Percentiles rank a stretch among this genome's conserved stretches.
Conservation (phyloP, 2,329 filamentous ascomycete genomes). For the Ophiostoma sp. region DNA sequence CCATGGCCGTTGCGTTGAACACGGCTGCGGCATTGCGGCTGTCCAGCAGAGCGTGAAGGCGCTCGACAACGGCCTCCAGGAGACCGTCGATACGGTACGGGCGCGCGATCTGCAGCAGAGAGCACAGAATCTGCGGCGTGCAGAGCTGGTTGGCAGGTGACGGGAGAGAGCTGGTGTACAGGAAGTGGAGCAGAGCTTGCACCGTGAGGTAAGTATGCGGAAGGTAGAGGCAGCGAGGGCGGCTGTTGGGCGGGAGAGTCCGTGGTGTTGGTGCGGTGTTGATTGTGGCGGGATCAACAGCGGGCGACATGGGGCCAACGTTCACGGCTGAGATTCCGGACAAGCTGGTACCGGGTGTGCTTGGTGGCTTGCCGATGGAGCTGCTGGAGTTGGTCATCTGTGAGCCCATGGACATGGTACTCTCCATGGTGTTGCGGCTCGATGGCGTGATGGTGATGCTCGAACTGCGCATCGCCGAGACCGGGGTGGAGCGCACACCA, state of each 20-base stretch:
- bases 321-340: conserved; percentile 37
- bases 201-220: conserved; percentile 89
- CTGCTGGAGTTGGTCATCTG: conserved; percentile 39
- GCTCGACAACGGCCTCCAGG: conserved; percentile 87
- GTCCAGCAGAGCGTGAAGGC: conserved; percentile 84
- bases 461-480: conserved; percentile 69
- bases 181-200: conserved; percentile 84
- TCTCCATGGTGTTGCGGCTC: conserved; percentile 53
- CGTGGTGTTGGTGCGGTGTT: conserved; percentile 60
- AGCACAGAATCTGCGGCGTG: conserved; percentile 94
- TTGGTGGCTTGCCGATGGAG: conserved; percentile 43
- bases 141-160: conserved; percentile 74
- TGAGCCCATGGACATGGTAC: conserved; percentile 47
- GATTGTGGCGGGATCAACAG: conserved; percentile 48
- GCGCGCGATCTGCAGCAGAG: conserved; percentile 85
- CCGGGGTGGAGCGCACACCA: conserved; percentile 68
- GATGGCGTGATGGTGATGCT: conserved; percentile 80
- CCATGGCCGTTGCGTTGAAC: conserved; percentile 98
- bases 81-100: conserved; percentile 93
- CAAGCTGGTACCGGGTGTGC: conserved; percentile 47
- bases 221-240: conserved; percentile 85
- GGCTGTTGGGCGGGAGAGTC: conserved; percentile 59
- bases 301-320: conserved; percentile 36
- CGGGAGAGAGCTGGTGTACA: conserved; percentile 90
- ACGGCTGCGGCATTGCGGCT: conserved; percentile 93